phyloP scores from a whole-genome alignment of 176 grass and related monocot genomes.

The Paspalum notatum region DNA sequence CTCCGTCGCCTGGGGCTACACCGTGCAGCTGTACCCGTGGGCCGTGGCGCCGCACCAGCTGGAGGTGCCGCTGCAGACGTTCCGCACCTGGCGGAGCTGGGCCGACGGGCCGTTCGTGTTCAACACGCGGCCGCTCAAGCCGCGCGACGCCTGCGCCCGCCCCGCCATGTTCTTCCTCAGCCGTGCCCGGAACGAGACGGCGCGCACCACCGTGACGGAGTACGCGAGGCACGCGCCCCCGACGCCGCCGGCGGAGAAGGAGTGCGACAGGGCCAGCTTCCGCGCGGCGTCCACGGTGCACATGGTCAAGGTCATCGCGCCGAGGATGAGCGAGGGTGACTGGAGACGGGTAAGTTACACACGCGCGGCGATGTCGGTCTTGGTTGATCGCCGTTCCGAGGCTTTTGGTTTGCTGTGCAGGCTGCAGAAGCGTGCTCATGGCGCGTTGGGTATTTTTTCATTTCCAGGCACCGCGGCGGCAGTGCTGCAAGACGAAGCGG shows the following conservation, averaged over 20 bases:
- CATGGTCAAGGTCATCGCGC: constrained; percentile 59
- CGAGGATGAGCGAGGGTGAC: constrained; percentile 58
- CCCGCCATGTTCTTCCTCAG: constrained; percentile 66
- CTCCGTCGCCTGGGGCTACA: constrained; percentile 81
- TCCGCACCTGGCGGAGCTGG: constrained; percentile 75
- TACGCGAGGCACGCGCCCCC: constrained; percentile 41
- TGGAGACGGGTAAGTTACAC: constrained; percentile 57
- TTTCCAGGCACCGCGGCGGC: constrained; percentile 79
- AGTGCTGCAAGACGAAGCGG: constrained; percentile 67
- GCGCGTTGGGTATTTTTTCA: background rate
- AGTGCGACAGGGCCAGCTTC: constrained; percentile 54
- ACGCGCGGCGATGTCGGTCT: background rate
- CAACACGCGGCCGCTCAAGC: constrained; percentile 49
- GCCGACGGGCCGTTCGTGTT: constrained; percentile 75
- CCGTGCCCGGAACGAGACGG: constrained; percentile 30
- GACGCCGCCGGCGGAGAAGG: background rate
- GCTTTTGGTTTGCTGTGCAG: background rate
- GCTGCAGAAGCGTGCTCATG: background rate
- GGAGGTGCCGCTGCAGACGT: constrained; percentile 71
- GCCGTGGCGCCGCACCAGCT: constrained; percentile 51
- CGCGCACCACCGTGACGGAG: constrained; percentile 58
- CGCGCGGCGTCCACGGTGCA: constrained; percentile 50
- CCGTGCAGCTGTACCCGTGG: constrained; percentile 73
- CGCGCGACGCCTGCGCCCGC: constrained; percentile 46
- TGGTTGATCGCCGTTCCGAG: background rate